Evolutionary conservation across 1,284 basidiomycete genomes (phyloP), one percentile per base, ranked within the genome.

Genomic region (Laetiporus sulphureus): DNA sequence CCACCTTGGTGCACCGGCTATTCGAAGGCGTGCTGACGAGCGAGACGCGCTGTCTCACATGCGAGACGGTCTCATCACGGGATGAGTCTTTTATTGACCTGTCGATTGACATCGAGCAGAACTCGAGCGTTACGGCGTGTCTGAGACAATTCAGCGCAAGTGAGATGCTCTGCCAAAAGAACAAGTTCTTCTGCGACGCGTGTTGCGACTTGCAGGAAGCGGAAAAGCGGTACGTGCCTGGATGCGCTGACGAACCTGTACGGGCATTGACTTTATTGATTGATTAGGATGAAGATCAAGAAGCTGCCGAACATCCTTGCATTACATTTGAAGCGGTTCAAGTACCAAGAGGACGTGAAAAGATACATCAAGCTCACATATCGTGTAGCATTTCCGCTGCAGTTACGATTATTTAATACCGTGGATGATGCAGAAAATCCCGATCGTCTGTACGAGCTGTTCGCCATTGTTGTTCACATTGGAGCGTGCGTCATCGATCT

Each of bases 161-260:
- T 60, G 96, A 99, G 66, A 99, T 97, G 93, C 77, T 99, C 15
- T 94, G 91, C 55, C 90, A 94, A 58, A 87, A 82, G 61, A 98
- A 99, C 74, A 99, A 98, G 67, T 99, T 98, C 64, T 97, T 93
- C 64, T 99, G 95, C 62, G 96, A 99, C 64, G 80, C 84, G 13
- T 99, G 95, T 65, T 94, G 93, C 55, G 91, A 93, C 39, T 66
- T 98, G 19, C 94, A 98, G 62, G 96, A 99, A 64, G 95, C 96
- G 0, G 95, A 99, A 69, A 95, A 96, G 70, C 75, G 94, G 91
- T 90, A 47, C 41, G 39, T 48, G 18, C n/a, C n/a, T n/a, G n/a
- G n/a, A n/a, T n/a, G n/a, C n/a, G n/a, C n/a, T n/a, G n/a, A n/a
- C n/a, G n/a, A n/a, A n/a, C n/a, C n/a, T n/a, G n/a, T n/a, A n/a